Evolutionary conservation across 768 basidiomycete species (phyloP).

Genomic region (Amanita rubescens): DNA sequence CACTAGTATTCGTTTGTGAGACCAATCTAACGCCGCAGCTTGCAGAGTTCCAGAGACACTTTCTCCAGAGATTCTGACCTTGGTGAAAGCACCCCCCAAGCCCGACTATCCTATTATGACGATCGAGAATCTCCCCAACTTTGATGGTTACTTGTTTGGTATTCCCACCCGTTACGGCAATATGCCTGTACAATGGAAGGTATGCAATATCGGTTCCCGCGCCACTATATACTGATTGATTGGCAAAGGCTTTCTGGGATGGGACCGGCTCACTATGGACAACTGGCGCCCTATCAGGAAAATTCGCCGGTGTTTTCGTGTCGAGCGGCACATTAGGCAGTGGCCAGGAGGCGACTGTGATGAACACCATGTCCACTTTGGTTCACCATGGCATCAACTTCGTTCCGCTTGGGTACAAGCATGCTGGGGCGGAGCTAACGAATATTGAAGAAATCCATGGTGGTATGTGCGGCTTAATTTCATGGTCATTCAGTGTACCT

Average conservation of each 20-base stretch:
- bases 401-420: constrained; percentile 67
- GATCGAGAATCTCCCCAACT: constrained; percentile 42
- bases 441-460: constrained; percentile 46
- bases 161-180: constrained; percentile 77
- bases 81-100: constrained; percentile 69
- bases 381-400: constrained; percentile 67
- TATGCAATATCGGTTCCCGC: constrained; percentile 17
- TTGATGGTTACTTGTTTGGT: constrained; percentile 72
- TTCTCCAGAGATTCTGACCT: constrained; percentile 50
- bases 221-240: constrained; percentile 13
- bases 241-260: constrained; percentile 60
- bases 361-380: constrained; percentile 48
- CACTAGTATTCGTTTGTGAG: not conserved
- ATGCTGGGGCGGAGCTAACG: constrained; percentile 32
- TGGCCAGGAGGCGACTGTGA: constrained; percentile 64
- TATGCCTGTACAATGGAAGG: constrained; percentile 78
- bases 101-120: constrained; percentile 62
- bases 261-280: constrained; percentile 62
- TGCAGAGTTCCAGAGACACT: constrained; percentile 75
- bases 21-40: not conserved
- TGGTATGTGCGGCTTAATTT: constrained; percentile 31
- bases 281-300: constrained; percentile 55
- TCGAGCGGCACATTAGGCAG: constrained; percentile 69
- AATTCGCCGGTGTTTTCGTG: constrained; percentile 69
- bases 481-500: constrained; percentile 6